A percentile compares a stretch with the other conserved stretches of the same genome.
Evolutionary conservation across 2,329 filamentous ascomycete genomes (phyloP).

Genomic region (Leptographium flavum): DNA sequence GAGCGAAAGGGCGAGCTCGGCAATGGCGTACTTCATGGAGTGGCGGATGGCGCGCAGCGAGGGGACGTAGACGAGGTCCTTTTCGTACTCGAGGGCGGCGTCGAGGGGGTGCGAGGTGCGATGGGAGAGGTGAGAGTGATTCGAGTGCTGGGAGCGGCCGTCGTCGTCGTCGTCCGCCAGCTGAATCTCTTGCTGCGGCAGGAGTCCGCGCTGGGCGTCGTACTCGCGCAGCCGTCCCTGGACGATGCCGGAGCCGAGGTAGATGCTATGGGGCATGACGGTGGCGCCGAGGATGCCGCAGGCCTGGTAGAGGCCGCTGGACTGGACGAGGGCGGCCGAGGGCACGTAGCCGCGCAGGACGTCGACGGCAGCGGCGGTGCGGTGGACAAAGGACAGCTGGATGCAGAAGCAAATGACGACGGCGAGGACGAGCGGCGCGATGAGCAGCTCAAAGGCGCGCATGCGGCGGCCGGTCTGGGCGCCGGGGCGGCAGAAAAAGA

Average conservation of each 20-base stretch:
- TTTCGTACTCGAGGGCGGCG: not conserved
- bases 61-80: constrained; percentile 44
- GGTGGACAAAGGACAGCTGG: constrained; percentile 47
- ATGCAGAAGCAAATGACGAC: constrained; percentile 60
- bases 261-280: constrained; percentile 57
- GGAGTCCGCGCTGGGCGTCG: constrained; percentile 40
- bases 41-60: constrained; percentile 58
- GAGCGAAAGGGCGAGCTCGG: constrained; percentile 56
- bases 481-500: constrained; percentile 48
- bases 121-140: too few relatives aligned
- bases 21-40: constrained; percentile 59
- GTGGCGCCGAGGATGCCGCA: constrained; percentile 68
- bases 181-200: too few relatives aligned
- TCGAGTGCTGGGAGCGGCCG: too few relatives aligned
- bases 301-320: constrained; percentile 48
- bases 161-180: too few relatives aligned
- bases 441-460: constrained; percentile 50
- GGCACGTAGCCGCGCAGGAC: constrained; percentile 54
- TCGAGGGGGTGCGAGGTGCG: too few relatives aligned
- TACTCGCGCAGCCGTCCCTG: constrained; percentile 52
- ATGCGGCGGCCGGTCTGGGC: constrained; percentile 36
- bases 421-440: constrained; percentile 48
- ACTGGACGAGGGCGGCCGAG: constrained; percentile 41
- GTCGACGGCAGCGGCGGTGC: constrained; percentile 41
- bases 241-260: constrained; percentile 54